These are phyloP conservation scores for Amphichorda felina DNA, from an alignment of 2,329 filamentous ascomycete species.

Conservation along the genomic window DNA sequence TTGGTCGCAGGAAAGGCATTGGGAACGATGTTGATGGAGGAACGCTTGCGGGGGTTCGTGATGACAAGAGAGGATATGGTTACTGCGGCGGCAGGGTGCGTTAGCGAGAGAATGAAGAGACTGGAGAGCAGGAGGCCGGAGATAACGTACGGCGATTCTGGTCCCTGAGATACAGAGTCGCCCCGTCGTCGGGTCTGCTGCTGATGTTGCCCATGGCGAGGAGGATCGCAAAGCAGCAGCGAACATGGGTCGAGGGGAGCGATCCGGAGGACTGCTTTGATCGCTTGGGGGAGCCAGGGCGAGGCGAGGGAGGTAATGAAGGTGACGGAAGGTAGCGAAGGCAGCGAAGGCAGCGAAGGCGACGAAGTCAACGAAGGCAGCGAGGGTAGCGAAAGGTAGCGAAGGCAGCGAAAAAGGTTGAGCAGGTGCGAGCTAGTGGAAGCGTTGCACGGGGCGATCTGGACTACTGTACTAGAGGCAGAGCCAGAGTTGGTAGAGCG, in stretches of 20 bases:
- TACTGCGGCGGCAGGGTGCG: slow-evolving; percentile 41
- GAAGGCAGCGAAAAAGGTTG: no score
- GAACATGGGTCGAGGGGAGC: background rate
- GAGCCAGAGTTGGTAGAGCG: no score
- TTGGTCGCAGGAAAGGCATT: slow-evolving; percentile 80
- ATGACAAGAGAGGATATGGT: slow-evolving; percentile 75
- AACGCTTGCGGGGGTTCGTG: slow-evolving; percentile 67
- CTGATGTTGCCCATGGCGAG: slow-evolving; percentile 80
- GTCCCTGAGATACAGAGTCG: slow-evolving; percentile 74
- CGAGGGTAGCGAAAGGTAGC: no score
- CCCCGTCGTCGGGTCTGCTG: slow-evolving; percentile 78
- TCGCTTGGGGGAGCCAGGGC: background rate
- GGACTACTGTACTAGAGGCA: no score
- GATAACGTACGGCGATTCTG: slow-evolving; percentile 69
- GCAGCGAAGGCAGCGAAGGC: background rate
- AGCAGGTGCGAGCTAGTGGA: no score
- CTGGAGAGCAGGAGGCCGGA: slow-evolving; percentile 1
- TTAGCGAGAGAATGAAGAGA: slow-evolving; percentile 4
- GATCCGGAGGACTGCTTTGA: background rate
- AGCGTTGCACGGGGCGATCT: no score
- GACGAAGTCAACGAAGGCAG: no score
- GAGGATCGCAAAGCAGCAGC: slow-evolving; percentile 6
- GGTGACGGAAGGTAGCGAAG: slow-evolving; percentile 1
- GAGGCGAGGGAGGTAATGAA: slow-evolving; percentile 1
- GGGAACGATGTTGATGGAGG: slow-evolving; percentile 65